phyloP scores from a whole-genome alignment of 176 grass and related monocot genomes.

The Hyparrhenia diplandra region DNA sequence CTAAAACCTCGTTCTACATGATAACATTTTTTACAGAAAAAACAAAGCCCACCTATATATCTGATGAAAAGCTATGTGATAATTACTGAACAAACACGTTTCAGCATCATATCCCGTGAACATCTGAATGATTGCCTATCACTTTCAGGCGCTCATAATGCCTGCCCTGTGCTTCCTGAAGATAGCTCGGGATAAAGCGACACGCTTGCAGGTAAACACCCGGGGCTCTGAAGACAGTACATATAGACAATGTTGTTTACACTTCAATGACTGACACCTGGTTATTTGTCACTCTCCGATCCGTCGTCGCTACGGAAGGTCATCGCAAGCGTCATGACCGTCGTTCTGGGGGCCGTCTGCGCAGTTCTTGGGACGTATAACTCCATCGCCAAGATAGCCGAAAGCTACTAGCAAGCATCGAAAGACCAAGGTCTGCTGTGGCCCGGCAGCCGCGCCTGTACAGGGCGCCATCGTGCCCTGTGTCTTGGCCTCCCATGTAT shows the following conservation, averaged over 20 bases:
- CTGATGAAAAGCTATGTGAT: neutral
- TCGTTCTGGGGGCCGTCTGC: conserved; percentile 40
- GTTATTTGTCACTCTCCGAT: neutral
- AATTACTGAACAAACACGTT: neutral
- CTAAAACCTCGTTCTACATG: neutral
- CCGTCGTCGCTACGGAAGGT: conserved; percentile 38
- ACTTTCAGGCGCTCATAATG: conserved; percentile 73
- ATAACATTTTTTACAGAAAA: neutral
- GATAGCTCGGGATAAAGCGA: conserved; percentile 65
- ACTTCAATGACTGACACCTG: neutral
- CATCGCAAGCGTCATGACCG: conserved; percentile 32
- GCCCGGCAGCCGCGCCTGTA: neutral
- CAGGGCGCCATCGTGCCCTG: conserved; percentile 25
- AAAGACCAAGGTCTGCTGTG: neutral
- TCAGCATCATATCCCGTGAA: neutral
- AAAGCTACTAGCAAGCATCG: neutral
- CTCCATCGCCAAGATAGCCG: conserved; percentile 42
- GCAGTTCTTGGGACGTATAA: conserved; percentile 66
- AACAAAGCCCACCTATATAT: neutral
- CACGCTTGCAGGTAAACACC: conserved; percentile 50
- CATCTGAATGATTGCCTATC: neutral
- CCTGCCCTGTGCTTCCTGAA: conserved; percentile 86
- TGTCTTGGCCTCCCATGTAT: neutral
- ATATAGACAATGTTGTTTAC: neutral
- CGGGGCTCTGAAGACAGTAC: neutral